phyloP scores from a whole-genome alignment of 192 early-diverging fungal species.

The Chytriomyces sp. region DNA sequence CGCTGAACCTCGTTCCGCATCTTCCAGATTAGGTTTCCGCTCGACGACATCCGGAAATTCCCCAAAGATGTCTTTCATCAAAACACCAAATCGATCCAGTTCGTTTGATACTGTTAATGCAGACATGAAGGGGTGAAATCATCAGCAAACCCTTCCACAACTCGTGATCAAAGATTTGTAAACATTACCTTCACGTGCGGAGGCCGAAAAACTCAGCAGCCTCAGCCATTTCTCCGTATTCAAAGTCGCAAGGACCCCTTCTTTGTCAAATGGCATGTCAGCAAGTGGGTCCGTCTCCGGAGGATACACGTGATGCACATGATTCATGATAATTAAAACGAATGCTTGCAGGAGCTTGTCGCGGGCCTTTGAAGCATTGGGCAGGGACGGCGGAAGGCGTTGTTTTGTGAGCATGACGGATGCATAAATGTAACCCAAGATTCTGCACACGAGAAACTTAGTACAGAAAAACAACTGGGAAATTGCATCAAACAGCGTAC shows the following conservation, averaged over 20 bases:
- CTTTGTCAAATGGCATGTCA: constrained; percentile 1
- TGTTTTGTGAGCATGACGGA: constrained; percentile 28
- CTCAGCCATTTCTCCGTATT: constrained; percentile 22
- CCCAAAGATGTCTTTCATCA: constrained; percentile 14
- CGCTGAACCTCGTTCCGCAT: background rate
- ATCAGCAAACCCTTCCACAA: too few relatives aligned
- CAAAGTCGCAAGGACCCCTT: background rate
- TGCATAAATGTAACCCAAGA: constrained; percentile 21
- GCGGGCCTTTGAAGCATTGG: constrained; percentile 25
- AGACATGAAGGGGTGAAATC: background rate
- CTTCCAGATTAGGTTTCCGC: background rate
- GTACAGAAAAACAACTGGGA: background rate
- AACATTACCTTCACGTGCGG: constrained; percentile 15
- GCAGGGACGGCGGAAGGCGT: constrained; percentile 21
- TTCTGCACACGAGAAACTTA: background rate
- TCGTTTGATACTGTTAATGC: background rate
- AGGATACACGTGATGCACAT: background rate
- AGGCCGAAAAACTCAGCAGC: constrained; percentile 13
- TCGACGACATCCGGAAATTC: constrained; percentile 13
- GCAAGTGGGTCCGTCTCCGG: background rate
- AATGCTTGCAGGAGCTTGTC: constrained; percentile 17
- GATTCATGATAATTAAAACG: constrained; percentile 14
- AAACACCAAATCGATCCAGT: background rate
- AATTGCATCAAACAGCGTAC: background rate
- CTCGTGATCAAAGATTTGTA: background rate